Base-by-base conservation (phyloP, 805 yeast genomes). In the Blastobotrys attinorum region DNA sequence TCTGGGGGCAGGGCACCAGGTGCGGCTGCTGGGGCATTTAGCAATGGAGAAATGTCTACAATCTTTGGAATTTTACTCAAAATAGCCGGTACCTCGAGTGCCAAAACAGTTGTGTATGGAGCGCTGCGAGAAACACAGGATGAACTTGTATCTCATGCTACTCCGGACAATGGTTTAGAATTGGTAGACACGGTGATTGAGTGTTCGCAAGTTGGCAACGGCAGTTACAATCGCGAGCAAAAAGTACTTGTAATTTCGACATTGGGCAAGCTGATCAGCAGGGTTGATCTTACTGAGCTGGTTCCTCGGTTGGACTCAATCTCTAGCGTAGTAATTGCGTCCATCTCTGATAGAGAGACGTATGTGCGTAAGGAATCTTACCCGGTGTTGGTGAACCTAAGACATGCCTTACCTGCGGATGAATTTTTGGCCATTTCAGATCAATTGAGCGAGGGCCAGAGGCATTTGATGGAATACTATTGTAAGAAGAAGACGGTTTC, bases 281-380 rank as follows among this genome's bases (percentile, higher is more conserved):
- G 17, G 3, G 21, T 11, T n/a, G 11, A 31, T 22, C 31, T 20
- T 7, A 27, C 17, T 6, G 46, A 39, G 17, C 22, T 47, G 10
- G 37, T 17, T 3, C 27, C 34, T 3, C 47, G 31, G 18, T 38
- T 42, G 2, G 18, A 39, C 17, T 35, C 22, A 16, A 35, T 51
- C 22, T 40, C 42, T n/a, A 25, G 22, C 13, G 27, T 48, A 6
- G 42, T 51, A 20, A 22, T 46, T 6, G 18, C 23, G 15, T 48
- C 48, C 23, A 27, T 55, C 7, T 44, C 42, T 15, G 52, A 54
- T 40, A 32, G 37, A 13, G 58, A 56, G 34, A 51, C 53, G 13
- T 33, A 36, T 3, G 58, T 61, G n/a, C 54, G 64, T 16, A 49
- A 55, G 39, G 57, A 56, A 31, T 52, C 57, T 2, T 61, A 61